Evolutionary conservation across 805 yeast species (phyloP).

Genomic region (Cyberlindnera lachancei): DNA sequence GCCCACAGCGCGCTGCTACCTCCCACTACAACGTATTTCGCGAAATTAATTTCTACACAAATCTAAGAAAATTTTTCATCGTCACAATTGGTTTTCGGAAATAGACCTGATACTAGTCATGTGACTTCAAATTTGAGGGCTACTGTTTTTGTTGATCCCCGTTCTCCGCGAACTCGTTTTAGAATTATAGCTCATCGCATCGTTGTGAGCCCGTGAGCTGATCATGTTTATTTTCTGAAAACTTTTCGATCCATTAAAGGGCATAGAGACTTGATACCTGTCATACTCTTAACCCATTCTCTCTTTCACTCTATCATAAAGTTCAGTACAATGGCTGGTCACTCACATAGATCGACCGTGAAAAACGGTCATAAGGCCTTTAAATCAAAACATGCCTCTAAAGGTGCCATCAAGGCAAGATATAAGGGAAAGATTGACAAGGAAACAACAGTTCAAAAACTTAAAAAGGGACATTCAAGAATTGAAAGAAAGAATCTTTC

Average conservation of each 20-base stretch:
- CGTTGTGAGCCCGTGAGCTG: conserved; percentile 9
- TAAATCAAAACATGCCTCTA: conserved; percentile 86
- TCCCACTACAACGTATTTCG: too few species aligned
- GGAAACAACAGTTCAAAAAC: conserved; percentile 28
- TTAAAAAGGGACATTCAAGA: conserved; percentile 30
- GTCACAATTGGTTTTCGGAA: too few species aligned
- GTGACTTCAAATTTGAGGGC: too few species aligned
- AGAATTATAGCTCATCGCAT: too few species aligned
- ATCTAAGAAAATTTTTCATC: conserved; percentile 15
- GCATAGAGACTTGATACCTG: too few species aligned
- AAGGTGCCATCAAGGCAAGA: conserved; percentile 75
- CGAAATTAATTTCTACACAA: too few species aligned
- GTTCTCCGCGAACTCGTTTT: conserved; percentile 11
- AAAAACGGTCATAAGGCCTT: conserved; percentile 85
- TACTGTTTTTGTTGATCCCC: too few species aligned
- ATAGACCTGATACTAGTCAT: too few species aligned
- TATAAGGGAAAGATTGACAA: conserved; percentile 86
- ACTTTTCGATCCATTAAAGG: conserved; percentile 3
- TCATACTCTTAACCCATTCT: too few species aligned
- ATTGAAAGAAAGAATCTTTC: conserved; percentile 71
- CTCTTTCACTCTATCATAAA: too few species aligned
- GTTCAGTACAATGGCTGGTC: conserved; percentile 75
- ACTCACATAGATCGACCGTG: conserved; percentile 76
- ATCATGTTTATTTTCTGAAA: conserved; percentile 7
- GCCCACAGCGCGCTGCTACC: conserved; percentile 1